Evolutionary conservation across 805 yeast genomes (phyloP).

Genomic region (Candida ponderosae): DNA sequence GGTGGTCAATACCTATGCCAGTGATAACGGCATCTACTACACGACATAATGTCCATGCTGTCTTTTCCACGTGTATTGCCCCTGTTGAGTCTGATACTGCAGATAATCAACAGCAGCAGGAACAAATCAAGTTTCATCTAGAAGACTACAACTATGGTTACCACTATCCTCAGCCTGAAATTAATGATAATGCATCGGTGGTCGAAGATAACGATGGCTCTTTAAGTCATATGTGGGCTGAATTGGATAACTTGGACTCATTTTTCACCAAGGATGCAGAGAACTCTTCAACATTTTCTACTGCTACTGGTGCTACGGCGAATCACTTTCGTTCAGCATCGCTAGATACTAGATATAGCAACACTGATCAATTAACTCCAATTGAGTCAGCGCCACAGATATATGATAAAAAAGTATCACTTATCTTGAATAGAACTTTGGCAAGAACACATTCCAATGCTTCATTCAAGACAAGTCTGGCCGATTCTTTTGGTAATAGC

Average conservation of each 20-base stretch:
- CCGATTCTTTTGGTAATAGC: constrained; percentile 48
- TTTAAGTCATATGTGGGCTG: constrained; percentile 87
- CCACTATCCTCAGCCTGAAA: constrained; percentile 8
- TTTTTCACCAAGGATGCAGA: constrained; percentile 66
- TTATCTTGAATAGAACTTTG: constrained; percentile 64
- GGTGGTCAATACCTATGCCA: constrained; percentile 98
- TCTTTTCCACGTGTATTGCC: constrained; percentile 72
- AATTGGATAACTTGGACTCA: constrained; percentile 80
- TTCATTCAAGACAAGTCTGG: constrained; percentile 69
- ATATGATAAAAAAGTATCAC: constrained; percentile 72
- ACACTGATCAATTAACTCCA: constrained; percentile 37
- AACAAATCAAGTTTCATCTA: constrained; percentile 42
- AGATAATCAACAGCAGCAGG: constrained; percentile 21
- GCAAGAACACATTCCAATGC: constrained; percentile 69
- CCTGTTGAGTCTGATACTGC: constrained; percentile 22
- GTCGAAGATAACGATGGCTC: constrained; percentile 66
- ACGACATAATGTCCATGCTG: constrained; percentile 91
- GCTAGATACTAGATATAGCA: constrained; percentile 53
- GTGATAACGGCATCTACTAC: constrained; percentile 83
- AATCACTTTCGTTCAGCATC: constrained; percentile 37
- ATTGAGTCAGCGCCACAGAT: constrained; percentile 69
- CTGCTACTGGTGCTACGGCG: constrained; percentile 13
- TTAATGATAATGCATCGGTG: constrained; percentile 36
- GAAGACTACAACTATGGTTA: constrained; percentile 47
- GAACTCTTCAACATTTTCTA: constrained; percentile 15